Conservation (phyloP, 768 basidiomycete species). For the Pulveroboletus sp. region DNA sequence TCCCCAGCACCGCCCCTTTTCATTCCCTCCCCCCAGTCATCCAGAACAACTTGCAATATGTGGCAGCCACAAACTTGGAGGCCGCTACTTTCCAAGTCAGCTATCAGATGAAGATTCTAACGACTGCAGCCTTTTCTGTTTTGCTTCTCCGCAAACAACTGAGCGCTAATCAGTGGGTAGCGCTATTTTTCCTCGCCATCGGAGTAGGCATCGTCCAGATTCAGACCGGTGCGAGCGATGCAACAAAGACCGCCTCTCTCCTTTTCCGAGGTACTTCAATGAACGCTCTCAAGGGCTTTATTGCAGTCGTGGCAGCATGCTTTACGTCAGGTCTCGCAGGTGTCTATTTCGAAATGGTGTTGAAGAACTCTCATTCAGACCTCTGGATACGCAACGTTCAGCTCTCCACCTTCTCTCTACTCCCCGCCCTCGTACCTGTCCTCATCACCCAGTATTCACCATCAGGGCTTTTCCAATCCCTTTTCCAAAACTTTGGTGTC, state of each 20-base stretch:
- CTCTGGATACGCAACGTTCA: constrained; percentile 98
- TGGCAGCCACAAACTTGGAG: constrained; percentile 89
- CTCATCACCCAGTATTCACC: constrained; percentile 46
- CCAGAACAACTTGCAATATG: constrained; percentile 94
- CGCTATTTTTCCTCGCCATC: constrained; percentile 77
- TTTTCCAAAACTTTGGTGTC: constrained; percentile 81
- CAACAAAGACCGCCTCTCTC: constrained; percentile 26
- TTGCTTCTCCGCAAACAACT: constrained; percentile 74
- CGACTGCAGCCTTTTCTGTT: constrained; percentile 87
- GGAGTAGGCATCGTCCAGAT: constrained; percentile 90
- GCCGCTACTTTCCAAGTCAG: constrained; percentile 96
- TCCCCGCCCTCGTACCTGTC: constrained; percentile 82
- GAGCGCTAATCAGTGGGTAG: constrained; percentile 72
- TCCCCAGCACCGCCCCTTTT: background rate
- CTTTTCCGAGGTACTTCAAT: constrained; percentile 50
- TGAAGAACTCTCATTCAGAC: constrained; percentile 85
- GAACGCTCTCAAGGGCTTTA: constrained; percentile 80
- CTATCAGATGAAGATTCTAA: constrained; percentile 97
- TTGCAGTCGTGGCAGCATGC: constrained; percentile 87
- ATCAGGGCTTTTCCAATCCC: constrained; percentile 39
- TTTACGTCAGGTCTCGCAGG: constrained; percentile 95
- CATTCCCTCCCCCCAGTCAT: constrained; percentile 46
- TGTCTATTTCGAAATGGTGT: constrained; percentile 97
- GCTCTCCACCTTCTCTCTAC: constrained; percentile 87
- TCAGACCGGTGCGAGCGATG: constrained; percentile 41